Evolutionary conservation across 129 eudicot species (phyloP), one percentile per base, ranked within the genome.

Genomic region (Flaveria ramosissima): DNA sequence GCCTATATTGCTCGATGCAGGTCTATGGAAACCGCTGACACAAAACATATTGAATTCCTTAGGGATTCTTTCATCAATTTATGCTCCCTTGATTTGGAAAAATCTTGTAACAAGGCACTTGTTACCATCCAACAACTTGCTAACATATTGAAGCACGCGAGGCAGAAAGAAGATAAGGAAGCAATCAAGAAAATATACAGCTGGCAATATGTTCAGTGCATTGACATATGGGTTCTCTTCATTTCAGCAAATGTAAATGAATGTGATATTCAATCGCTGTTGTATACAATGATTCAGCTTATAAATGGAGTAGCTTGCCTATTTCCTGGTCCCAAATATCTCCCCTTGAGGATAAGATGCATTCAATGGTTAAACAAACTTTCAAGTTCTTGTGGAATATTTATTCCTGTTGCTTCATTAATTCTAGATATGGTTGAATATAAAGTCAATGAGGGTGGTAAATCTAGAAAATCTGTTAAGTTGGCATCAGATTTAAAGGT

Each of bases 181-280:
- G 90, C 92, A 27, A 81, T 89, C 5, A 83, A 73, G 82, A 88
- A 81, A 82, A 85, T 89, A 42, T 95, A 92, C 84, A 88, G 96
- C 71, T 91, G 96, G 99, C 94, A 92, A 64, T 95, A 86, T 63
- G 86, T 75, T 13, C 86, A 85, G 80, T 91, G 92, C 84, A 74
- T 95, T 77, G 97, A 91, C 70, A 45, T 95, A 5, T 95, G 99
- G 99, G 99, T 95, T 69, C 51, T 70, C 39, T 95, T 91, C 82
- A 83, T 88, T 65, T 78, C 91, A 23, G 74, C 68, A 61, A 88
- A 91, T 73, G 50, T 69, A 71, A 81, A 66, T 6, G 96, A 88
- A 73, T 74, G 81, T 73, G 92, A 88, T 73, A 81, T 91, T 41
- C 96, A 89, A 71, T 66, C 83, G 10, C 70, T 92, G 68, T 68